Percentiles rank a stretch among this genome's conserved stretches.
These are phyloP conservation scores for Coelomomyces lativittatus DNA, from an alignment of 371 early-diverging fungal species.

Conservation along the genomic window DNA sequence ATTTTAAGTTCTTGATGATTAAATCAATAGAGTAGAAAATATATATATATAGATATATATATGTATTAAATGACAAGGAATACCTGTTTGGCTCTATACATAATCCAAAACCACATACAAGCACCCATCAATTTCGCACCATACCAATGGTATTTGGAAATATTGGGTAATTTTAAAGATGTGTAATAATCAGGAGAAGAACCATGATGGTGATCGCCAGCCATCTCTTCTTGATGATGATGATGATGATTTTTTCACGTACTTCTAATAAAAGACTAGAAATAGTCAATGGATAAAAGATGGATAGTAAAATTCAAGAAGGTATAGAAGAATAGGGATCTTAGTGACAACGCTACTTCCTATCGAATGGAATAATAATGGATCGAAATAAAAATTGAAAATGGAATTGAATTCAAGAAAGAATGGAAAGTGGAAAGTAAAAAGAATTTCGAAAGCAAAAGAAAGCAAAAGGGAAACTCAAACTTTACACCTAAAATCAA, in stretches of 20 bases:
- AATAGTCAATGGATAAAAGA: neutral
- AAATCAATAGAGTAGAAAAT: neutral
- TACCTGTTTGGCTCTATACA: slow-evolving; percentile 62
- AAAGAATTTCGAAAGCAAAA: neutral
- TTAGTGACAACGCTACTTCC: neutral
- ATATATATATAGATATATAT: neutral
- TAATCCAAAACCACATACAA: slow-evolving; percentile 70
- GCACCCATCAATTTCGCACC: slow-evolving; percentile 36
- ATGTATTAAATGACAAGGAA: neutral
- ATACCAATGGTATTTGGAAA: slow-evolving; percentile 6
- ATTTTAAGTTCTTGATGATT: too few species aligned
- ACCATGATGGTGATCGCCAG: too few species aligned
- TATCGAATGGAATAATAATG: neutral
- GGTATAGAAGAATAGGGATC: neutral
- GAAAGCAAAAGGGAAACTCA: neutral
- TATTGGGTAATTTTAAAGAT: neutral
- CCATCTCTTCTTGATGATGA: neutral
- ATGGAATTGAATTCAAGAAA: too few species aligned
- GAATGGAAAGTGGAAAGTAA: neutral
- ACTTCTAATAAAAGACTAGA: neutral
- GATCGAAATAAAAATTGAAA: neutral
- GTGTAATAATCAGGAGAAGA: neutral
- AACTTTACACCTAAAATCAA: too few species aligned
- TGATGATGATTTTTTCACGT: neutral
- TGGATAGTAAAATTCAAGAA: neutral